Percentiles rank a stretch among this genome's conserved stretches.
phyloP scores from a whole-genome alignment of 352 stramenopile species.

The Globisporangium nodosum region DNA sequence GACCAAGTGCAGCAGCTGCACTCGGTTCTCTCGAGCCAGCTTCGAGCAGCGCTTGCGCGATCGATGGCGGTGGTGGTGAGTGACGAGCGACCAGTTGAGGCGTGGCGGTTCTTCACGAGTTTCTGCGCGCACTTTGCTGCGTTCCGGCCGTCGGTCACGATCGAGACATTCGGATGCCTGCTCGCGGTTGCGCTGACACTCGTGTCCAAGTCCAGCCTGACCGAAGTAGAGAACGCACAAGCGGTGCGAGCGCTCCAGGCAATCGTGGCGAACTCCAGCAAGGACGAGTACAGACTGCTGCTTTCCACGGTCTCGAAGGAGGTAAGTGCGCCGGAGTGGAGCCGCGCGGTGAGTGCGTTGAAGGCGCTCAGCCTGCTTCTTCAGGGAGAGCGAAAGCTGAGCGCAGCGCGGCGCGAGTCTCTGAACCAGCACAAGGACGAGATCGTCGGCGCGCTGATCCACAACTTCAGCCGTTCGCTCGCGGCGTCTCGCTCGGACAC shows the following conservation, averaged over 20 bases:
- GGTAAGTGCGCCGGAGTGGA: slow-evolving; percentile 21
- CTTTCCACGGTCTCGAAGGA: slow-evolving; percentile 56
- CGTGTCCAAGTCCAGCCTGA: slow-evolving; percentile 8
- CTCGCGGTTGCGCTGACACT: slow-evolving; percentile 43
- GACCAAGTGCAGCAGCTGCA: slow-evolving; percentile 5
- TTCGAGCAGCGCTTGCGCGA: slow-evolving; percentile 26
- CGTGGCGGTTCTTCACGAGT: slow-evolving; percentile 42
- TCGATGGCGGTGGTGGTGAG: slow-evolving; percentile 41
- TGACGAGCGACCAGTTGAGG: slow-evolving; percentile 13
- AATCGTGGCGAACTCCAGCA: slow-evolving; percentile 55
- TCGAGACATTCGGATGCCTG: slow-evolving; percentile 61
- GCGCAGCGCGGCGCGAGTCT: slow-evolving; percentile 31
- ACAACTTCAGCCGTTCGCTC: slow-evolving; percentile 37
- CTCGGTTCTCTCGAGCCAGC: slow-evolving; percentile 13
- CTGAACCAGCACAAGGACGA: slow-evolving; percentile 48
- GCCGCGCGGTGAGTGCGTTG: slow-evolving; percentile 49
- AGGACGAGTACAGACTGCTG: slow-evolving; percentile 65
- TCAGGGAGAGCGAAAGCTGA: slow-evolving; percentile 58
- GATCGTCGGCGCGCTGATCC: slow-evolving; percentile 38
- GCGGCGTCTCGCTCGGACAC: background rate
- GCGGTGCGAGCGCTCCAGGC: slow-evolving; percentile 23
- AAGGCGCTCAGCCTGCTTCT: slow-evolving; percentile 50
- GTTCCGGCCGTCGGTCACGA: slow-evolving; percentile 33
- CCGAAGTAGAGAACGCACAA: background rate
- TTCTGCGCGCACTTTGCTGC: slow-evolving; percentile 52